Evolutionary conservation across 306 rosid species (phyloP), one percentile per base, ranked within the genome.

Genomic region (Amphicarpaea edgeworthii): DNA sequence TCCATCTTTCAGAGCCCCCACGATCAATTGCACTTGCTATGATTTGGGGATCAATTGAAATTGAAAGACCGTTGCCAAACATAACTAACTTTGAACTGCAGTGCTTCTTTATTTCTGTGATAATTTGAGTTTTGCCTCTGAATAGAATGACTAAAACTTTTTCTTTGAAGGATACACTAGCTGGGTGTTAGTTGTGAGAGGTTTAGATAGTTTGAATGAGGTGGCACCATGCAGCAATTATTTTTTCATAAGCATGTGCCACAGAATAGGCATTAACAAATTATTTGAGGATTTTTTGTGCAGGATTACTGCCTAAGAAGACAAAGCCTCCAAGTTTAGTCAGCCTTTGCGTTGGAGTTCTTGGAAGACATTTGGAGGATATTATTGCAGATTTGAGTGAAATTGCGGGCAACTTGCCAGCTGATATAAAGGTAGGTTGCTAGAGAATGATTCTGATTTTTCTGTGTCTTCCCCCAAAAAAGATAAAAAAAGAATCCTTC

Each of bases 321-420:
- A 78, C 41, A 63, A 86, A 83, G 30, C 90, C 97, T 68, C 85
- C 88, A 2, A 90, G 90, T 72, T 86, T 95, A 73, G 88, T 87
- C 40, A 84, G 82, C 75, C 83, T 95, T 75, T 92, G 97, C 81
- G 65, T 92, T 68, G 98, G 96, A 78, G 73, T 95, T 73, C 46
- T 92, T 26, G 97, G 98, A 23, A 90, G 75, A 75, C 82, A 95
- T 89, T 86, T 95, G 87, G 96, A 92, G 78, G 98, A 95, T 74
- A 76, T 95, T 49, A 23, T 95, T 77, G 68, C 72, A 26, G 96
- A 95, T 70, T 86, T 95, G 90, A 81, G 75, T 68, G 95, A 86
- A 81, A 89, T 95, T 84, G 83, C 90, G 28, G 12, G 65, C 53
- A 84, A 53, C 69, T 84, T 95, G 79, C 98, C 98, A 0, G 83